Base-by-base conservation (phyloP, 371 early-diverging fungal genomes). In the Saksenaea oblongispora region DNA sequence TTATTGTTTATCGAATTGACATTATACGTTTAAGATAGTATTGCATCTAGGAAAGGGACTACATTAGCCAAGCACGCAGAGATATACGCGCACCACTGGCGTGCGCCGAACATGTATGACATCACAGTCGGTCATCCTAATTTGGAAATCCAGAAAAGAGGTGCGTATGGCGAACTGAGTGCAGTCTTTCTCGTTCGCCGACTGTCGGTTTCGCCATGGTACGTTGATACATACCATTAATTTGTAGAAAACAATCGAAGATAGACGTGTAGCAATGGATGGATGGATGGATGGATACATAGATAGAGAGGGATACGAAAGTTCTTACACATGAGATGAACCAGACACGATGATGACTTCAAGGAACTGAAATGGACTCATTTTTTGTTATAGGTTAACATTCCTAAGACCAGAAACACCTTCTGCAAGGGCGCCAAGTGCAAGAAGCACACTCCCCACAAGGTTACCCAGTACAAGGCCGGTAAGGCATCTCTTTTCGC, bases 391-490 rank as follows among this genome's bases (percentile, higher is more conserved):
- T 66, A 89, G 97, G 97, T 97, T 82, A 96, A 96, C 89, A 88
- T 95, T 66, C 97, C 97, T 76, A 97, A 97, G 89, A 92, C 93
- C 80, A 87, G 95, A 69, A 95, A 94, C 84, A 95, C 95, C 70
- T 95, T 80, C 91, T 99, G 99, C 92, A 93, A 93, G 88, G 93
- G 95, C 78, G 83, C 84, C 79, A 87, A 88, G 78, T 98, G 97
- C 92, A 88, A 87, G 75, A 93, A 93, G 89, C 98, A 98, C 93
- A 94, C 93, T 69, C 91, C 92, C 57, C 97, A 96, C 93, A 98
- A 97, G 89, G 97, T 97, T 66, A 88, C 97, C 71, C 95, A 97
- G 83, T 97, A 97, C 95, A 98, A 98, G 93, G 94, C 94, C 70
- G 95, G 97, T 69, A 98, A 98, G 89, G 96, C 93, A 73, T 96